These are phyloP conservation scores for Suillus brevipes DNA, from an alignment of 768 basidiomycete genomes.

Conservation along the genomic window DNA sequence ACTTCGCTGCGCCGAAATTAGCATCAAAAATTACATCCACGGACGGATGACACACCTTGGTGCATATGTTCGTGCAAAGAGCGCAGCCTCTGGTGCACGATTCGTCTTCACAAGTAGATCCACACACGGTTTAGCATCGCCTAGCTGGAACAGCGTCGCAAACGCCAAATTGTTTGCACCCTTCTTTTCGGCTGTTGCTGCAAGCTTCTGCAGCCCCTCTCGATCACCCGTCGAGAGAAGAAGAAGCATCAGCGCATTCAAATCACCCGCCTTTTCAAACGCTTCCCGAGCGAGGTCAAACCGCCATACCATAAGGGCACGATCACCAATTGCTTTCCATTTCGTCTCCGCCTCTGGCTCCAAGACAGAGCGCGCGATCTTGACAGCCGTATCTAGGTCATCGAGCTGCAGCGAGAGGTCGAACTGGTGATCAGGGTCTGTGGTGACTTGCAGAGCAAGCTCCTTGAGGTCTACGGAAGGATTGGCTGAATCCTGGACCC, in stretches of 20 bases:
- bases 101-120: constrained; percentile 84
- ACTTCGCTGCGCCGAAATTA: constrained; percentile 46
- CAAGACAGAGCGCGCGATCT: constrained; percentile 72
- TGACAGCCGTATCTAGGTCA: constrained; percentile 85
- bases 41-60: constrained; percentile 58
- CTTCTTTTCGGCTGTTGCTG: constrained; percentile 66
- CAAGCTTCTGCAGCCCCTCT: constrained; percentile 64
- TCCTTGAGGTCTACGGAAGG: constrained; percentile 75
- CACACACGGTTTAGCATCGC: constrained; percentile 75
- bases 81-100: constrained; percentile 86
- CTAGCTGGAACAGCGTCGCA: constrained; percentile 80
- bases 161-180: constrained; percentile 97
- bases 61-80: constrained; percentile 92
- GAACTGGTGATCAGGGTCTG: constrained; percentile 94
- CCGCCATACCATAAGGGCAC: constrained; percentile 88
- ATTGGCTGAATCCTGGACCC: not conserved
- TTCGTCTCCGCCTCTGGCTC: constrained; percentile 75
- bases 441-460: constrained; percentile 87
- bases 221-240: constrained; percentile 81
- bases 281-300: constrained; percentile 91
- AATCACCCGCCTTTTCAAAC: constrained; percentile 82
- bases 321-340: constrained; percentile 94
- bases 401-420: constrained; percentile 89
- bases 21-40: not conserved
- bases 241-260: constrained; percentile 85